phyloP scores from a whole-genome alignment of 2,329 filamentous ascomycete genomes.

The Fonsecaea monophora region DNA sequence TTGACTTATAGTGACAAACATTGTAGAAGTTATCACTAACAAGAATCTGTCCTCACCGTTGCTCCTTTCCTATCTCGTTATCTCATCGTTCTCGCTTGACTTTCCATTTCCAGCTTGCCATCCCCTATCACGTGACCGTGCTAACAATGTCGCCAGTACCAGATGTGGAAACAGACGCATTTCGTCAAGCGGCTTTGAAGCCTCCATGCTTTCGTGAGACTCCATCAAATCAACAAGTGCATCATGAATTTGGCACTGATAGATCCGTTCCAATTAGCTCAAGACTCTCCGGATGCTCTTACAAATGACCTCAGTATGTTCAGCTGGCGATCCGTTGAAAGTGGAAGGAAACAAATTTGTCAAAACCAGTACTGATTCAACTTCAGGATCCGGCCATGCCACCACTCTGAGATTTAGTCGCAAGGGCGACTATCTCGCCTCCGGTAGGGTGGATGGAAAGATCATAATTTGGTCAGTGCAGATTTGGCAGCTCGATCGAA shows the following conservation, averaged over 20 bases:
- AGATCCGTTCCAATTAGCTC: slow-evolving; percentile 73
- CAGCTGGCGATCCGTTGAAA: background rate
- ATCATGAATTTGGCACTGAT: slow-evolving; percentile 74
- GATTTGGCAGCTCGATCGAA: background rate
- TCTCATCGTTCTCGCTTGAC: background rate
- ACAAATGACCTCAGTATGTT: slow-evolving; percentile 79
- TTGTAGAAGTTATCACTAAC: background rate
- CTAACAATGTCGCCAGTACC: slow-evolving; percentile 4
- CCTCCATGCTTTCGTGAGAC: slow-evolving; percentile 6
- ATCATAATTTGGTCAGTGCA: slow-evolving; percentile 72
- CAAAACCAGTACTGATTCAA: slow-evolving; percentile 15
- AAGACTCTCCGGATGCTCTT: slow-evolving; percentile 89
- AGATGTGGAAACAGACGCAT: slow-evolving; percentile 2
- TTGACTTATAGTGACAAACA: background rate
- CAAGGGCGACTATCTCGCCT: slow-evolving; percentile 91
- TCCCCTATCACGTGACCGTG: background rate
- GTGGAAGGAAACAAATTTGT: background rate
- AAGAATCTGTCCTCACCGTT: background rate
- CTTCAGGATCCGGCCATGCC: slow-evolving; percentile 65
- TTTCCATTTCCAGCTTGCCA: background rate
- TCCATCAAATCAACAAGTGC: slow-evolving; percentile 8
- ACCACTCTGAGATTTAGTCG: slow-evolving; percentile 85
- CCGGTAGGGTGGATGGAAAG: slow-evolving; percentile 88
- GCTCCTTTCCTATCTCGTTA: background rate
- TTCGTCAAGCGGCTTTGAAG: slow-evolving; percentile 10